Base-by-base conservation (phyloP, 352 stramenopile species). In the Globisporangium nunn region DNA sequence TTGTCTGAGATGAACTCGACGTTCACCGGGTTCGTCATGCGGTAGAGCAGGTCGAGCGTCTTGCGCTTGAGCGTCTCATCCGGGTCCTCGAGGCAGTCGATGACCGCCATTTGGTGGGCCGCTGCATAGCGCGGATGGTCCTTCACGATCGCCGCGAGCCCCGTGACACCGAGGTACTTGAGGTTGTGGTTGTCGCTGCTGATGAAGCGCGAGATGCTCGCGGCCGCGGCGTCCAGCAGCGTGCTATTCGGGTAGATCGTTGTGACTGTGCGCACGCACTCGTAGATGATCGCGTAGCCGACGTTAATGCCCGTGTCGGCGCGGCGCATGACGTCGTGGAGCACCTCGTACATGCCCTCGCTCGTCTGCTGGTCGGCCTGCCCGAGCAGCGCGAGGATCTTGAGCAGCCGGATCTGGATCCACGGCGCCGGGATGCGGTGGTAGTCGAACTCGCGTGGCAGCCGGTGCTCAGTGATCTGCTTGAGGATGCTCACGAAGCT, bases 11-110 rank as follows among this genome's bases (percentile, higher is more conserved):
- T 99, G 66, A 99, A 99, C 74, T 99, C 96, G 6, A 99, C 97
- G 72, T 99, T 99, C 50, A 99, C 96, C 2, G 96, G 96, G 80
- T 99, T 99, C 28, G 95, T 99, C 97, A 99, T 99, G 62, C 93
- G 82, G 66, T 96, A 97, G 17, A 98, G 70, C 62, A 98, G 63
- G 63, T 99, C 96, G 48, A 99, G 72, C 30, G 96, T 99, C 83
- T 99, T 99, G 50, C 96, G 87, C 80, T 99, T 98, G 18, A 99
- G 81, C 40, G 97, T 99, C 77, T 99, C 97, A 73, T 99, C 98
- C 0, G 93, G 87, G 74, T 99, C 96, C 81, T 99, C 96, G 7
- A 99, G 76, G 67, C 97, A 99, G 74, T 99, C 97, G 67, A 99
- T 99, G 23, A 99, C 98, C 18, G 96, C 95, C 87, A 99, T 97